Evolutionary conservation across 768 basidiomycete species (phyloP).

Genomic region (Mrakia gelida): DNA sequence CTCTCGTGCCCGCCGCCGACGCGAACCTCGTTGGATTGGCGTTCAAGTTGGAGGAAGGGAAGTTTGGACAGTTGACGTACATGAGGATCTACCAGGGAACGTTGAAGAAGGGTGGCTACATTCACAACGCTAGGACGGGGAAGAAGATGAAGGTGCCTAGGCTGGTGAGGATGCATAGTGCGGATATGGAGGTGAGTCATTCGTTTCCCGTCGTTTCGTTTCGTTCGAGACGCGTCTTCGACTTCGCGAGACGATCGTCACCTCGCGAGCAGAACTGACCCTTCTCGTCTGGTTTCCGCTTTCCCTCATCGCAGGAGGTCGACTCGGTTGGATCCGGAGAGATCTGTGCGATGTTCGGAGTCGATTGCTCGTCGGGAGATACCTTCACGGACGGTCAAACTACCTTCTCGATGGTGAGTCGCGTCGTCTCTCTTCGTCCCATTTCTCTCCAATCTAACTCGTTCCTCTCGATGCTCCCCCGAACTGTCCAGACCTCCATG

Average conservation of each 20-base stretch:
- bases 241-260: neutral
- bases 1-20: constrained; percentile 72
- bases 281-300: constrained; percentile 14
- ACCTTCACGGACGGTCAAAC: constrained; percentile 93
- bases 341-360: constrained; percentile 98
- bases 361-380: constrained; percentile 96
- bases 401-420: constrained; percentile 81
- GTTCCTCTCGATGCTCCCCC: neutral
- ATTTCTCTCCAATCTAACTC: neutral
- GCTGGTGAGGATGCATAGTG: constrained; percentile 94
- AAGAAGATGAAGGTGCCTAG: constrained; percentile 97
- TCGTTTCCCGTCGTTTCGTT: neutral
- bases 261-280: neutral
- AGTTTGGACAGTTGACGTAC: constrained; percentile 95
- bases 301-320: constrained; percentile 61
- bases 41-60: constrained; percentile 97
- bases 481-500: constrained; percentile 79
- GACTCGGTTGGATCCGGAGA: constrained; percentile 92
- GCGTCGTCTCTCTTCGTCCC: constrained; percentile 8
- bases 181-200: constrained; percentile 87
- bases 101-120: constrained; percentile 74
- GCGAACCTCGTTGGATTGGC: constrained; percentile 81
- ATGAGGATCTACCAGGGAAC: constrained; percentile 97
- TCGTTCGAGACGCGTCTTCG: neutral
- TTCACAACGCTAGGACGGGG: constrained; percentile 88